Conservation (phyloP, 805 yeast species). For the Metschnikowia picachoensis region DNA sequence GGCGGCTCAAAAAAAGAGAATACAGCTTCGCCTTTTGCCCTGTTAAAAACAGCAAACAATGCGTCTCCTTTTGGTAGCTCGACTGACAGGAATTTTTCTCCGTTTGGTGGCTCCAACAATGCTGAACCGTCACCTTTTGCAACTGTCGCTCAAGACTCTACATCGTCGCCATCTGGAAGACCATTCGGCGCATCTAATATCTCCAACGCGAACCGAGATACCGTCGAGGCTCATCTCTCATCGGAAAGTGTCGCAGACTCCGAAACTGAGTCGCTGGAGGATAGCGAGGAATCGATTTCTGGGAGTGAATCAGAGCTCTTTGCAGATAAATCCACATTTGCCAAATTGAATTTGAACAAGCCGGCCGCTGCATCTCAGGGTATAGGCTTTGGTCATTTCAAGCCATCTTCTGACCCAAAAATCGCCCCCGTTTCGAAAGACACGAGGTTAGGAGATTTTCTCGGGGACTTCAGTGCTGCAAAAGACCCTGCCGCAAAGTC, state of each 20-base stretch:
- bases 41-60: not conserved
- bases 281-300: not conserved
- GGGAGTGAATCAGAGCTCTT: not conserved
- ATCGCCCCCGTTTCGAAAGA: not conserved
- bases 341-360: conserved; percentile 1
- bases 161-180: not conserved
- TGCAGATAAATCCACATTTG: not conserved
- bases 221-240: not conserved
- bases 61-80: conserved; percentile 7
- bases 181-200: not conserved
- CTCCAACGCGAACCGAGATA: conserved; percentile 2
- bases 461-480: too few relatives aligned
- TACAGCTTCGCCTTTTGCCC: conserved; percentile 1
- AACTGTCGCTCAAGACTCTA: too few relatives aligned
- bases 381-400: not conserved
- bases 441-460: not conserved
- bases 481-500: too few relatives aligned
- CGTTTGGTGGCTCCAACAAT: not conserved
- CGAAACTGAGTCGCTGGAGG: conserved; percentile 1
- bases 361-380: not conserved
- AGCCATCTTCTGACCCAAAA: not conserved
- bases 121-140: not conserved
- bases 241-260: conserved; percentile 1
- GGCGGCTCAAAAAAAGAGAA: not conserved
- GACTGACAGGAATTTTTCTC: not conserved